Percentiles rank a stretch among this genome's conserved stretches.
These are phyloP conservation scores for Arabis alpina DNA, from an alignment of 345 rosid species.

Conservation along the genomic window DNA sequence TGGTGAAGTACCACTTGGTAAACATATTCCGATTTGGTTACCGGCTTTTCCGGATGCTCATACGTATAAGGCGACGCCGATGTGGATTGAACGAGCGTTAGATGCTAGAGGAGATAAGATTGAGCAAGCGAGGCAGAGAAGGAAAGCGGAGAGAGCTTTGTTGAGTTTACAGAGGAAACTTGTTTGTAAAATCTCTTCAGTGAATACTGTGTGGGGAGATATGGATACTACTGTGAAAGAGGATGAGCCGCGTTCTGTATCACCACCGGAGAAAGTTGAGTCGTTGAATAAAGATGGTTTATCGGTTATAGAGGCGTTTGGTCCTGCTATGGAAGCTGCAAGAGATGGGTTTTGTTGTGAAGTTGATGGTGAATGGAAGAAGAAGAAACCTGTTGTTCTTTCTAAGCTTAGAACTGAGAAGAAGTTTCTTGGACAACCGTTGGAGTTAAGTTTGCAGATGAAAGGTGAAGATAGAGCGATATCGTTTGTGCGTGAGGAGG, in stretches of 20 bases:
- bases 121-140: slow-evolving; percentile 85
- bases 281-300: slow-evolving; percentile 40
- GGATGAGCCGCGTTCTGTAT: slow-evolving; percentile 44
- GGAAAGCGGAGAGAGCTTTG: slow-evolving; percentile 91
- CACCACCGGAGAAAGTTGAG: slow-evolving; percentile 62
- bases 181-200: slow-evolving; percentile 49
- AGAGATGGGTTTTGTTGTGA: slow-evolving; percentile 55
- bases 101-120: slow-evolving; percentile 87
- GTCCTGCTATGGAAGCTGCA: slow-evolving; percentile 77
- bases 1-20: slow-evolving; percentile 79
- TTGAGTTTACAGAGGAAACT: slow-evolving; percentile 89
- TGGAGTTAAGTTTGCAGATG: slow-evolving; percentile 61
- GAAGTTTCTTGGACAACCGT: slow-evolving; percentile 64
- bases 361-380: slow-evolving; percentile 48
- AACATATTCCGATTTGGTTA: slow-evolving; percentile 88
- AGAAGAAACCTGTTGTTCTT: slow-evolving; percentile 55
- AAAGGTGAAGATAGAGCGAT: slow-evolving; percentile 53
- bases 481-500: slow-evolving; percentile 66
- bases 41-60: slow-evolving; percentile 98
- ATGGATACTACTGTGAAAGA: slow-evolving; percentile 41
- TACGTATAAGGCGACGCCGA: slow-evolving; percentile 75
- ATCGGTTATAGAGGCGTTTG: slow-evolving; percentile 76
- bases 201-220: slow-evolving; percentile 44
- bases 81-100: slow-evolving; percentile 77
- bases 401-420: slow-evolving; percentile 69